Base-by-base conservation (phyloP, 1,139 yeast species). In the Yamadazyma dushanensis region DNA sequence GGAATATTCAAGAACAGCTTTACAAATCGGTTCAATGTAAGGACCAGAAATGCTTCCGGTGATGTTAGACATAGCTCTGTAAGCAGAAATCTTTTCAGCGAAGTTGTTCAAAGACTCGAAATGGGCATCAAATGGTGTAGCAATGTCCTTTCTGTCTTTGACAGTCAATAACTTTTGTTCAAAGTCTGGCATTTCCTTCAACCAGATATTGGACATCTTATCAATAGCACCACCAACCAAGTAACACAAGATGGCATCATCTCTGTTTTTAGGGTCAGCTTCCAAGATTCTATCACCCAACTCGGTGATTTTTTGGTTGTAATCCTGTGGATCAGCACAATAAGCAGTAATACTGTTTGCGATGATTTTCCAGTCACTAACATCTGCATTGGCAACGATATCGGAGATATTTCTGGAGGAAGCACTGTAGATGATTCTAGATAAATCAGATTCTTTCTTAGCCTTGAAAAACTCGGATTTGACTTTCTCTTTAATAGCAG, bases 111-210 rank as follows among this genome's bases (percentile, higher is more conserved):
- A 71, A 5, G 96, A 84, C 49, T 79, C 84, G 48, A 84, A 80
- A 55, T 90, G 89, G 15, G 96, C 96, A 46, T 84, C 95, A 38
- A 85, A 83, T 3, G 87, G 82, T n/a, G 88, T 73, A 2, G 72
- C 56, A 22, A 75, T 63, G 16, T 61, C 64, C 1, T 52, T 46
- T 13, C 54, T 51, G 17, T 67, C 60, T 5, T 70, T 57, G 38
- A 67, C 59, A 24, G 29, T 27, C 44, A 80, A 63, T 39, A 78
- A 66, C 38, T 67, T 65, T 8, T 62, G 51, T 60, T 90, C 96
- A 40, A 73, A 61, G 0, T 60, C 67, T 16, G 78, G 72, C 45
- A 88, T 66, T 57, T 92, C 98, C 28, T 76, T 66, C 38, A 87
- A 73, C 99, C 98, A 94, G 44, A 94, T 76, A 14, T 70, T 61